Evolutionary conservation across 2,329 filamentous ascomycete genomes (phyloP).

Genomic region (Pyricularia sp.): DNA sequence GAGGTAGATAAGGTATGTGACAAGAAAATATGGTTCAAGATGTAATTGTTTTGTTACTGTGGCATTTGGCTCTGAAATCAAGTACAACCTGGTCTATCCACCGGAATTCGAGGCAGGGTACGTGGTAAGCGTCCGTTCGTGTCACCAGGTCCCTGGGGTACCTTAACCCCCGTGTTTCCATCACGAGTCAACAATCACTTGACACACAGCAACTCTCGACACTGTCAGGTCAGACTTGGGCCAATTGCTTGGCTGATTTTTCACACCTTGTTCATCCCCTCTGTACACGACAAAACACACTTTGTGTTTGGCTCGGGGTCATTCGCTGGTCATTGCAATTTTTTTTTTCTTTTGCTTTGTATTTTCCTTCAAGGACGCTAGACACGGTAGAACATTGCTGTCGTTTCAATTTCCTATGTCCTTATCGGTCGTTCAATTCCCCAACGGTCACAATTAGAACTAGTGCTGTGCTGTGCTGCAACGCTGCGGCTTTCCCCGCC

Average conservation of each 20-base stretch:
- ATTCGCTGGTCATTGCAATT: neutral
- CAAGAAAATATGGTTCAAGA: neutral
- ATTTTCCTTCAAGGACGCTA: neutral
- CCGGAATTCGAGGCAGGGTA: neutral
- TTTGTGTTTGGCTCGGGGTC: neutral
- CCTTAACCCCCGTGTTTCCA: neutral
- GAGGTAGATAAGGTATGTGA: neutral
- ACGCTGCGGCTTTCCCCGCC: neutral
- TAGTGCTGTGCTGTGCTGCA: neutral
- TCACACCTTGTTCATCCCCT: neutral
- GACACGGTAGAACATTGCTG: neutral
- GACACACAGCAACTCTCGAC: neutral
- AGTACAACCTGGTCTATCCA: neutral
- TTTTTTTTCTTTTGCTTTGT: neutral
- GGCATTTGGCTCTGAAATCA: neutral
- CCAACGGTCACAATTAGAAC: conserved; percentile 4
- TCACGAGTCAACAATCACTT: conserved; percentile 1
- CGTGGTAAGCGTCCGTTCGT: neutral
- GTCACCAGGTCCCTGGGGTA: neutral
- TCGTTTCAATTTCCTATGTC: neutral
- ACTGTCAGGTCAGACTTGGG: no score
- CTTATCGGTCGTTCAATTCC: neutral
- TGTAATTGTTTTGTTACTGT: neutral
- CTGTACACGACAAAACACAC: neutral
- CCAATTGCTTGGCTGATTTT: neutral